Evolutionary conservation across 768 basidiomycete genomes (phyloP).

Genomic region (Rhizopogon vesiculosus): DNA sequence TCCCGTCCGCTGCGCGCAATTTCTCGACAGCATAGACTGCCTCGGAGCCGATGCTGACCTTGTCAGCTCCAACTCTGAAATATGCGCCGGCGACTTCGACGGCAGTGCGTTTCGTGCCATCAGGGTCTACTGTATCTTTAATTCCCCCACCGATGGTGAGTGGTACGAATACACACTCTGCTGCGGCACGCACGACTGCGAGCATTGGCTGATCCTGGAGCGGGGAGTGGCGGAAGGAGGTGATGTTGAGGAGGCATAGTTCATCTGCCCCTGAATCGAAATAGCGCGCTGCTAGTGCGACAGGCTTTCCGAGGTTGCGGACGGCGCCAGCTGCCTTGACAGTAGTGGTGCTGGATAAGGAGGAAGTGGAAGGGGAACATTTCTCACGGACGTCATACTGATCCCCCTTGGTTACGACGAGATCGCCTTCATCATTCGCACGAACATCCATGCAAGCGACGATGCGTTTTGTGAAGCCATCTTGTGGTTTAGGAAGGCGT

Average conservation of each 20-base stretch:
- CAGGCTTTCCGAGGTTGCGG: constrained; percentile 96
- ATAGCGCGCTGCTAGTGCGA: constrained; percentile 84
- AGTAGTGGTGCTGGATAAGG: constrained; percentile 13
- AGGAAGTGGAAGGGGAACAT: constrained; percentile 17
- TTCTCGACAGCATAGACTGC: constrained; percentile 93
- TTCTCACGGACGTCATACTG: constrained; percentile 98
- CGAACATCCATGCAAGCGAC: constrained; percentile 98
- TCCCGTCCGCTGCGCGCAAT: constrained; percentile 46
- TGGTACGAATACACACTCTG: constrained; percentile 91
- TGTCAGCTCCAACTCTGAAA: constrained; percentile 97
- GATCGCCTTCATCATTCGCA: constrained; percentile 91
- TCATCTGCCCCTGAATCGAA: constrained; percentile 91
- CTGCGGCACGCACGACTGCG: constrained; percentile 86
- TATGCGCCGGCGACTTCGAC: constrained; percentile 94
- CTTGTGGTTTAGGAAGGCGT: constrained; percentile 37
- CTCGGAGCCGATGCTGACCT: constrained; percentile 96
- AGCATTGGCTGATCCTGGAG: constrained; percentile 98
- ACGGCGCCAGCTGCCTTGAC: constrained; percentile 67
- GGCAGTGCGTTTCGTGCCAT: constrained; percentile 82
- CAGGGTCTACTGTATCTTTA: constrained; percentile 93
- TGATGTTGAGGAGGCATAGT: constrained; percentile 97
- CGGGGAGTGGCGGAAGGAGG: constrained; percentile 96
- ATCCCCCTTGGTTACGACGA: constrained; percentile 99
- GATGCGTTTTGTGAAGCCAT: constrained; percentile 88
- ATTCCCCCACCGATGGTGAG: constrained; percentile 98